Evolutionary conservation across 2,329 filamentous ascomycete species (phyloP).

Genomic region (Aspergillus arachidicola): DNA sequence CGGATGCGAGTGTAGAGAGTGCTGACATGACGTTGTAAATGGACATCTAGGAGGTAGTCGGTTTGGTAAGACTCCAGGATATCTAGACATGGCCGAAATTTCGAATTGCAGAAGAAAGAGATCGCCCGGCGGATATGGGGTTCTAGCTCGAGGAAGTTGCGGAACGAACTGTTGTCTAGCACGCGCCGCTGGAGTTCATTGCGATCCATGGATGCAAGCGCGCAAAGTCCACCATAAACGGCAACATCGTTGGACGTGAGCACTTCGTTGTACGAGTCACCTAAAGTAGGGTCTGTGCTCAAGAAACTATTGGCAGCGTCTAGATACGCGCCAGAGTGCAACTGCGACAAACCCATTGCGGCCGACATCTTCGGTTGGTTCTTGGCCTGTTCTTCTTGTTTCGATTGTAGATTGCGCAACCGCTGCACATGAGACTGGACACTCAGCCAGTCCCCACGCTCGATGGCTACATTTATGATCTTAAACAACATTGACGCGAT

Average conservation of each 20-base stretch:
- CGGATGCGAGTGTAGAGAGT: slow-evolving; percentile 74
- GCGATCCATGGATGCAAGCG: slow-evolving; percentile 86
- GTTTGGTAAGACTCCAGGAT: slow-evolving; percentile 78
- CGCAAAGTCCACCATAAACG: slow-evolving; percentile 86
- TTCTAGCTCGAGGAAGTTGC: slow-evolving; percentile 86
- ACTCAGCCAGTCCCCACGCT: slow-evolving; percentile 75
- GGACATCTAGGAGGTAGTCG: slow-evolving; percentile 89
- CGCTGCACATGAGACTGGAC: slow-evolving; percentile 65
- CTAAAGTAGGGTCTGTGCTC: slow-evolving; percentile 59
- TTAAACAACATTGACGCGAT: slow-evolving; percentile 81
- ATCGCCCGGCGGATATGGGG: slow-evolving; percentile 93
- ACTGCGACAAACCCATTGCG: slow-evolving; percentile 63
- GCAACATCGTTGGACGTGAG: slow-evolving; percentile 86
- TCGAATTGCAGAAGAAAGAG: slow-evolving; percentile 82
- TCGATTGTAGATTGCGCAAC: slow-evolving; percentile 54
- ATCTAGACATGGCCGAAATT: slow-evolving; percentile 81
- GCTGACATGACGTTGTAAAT: slow-evolving; percentile 74
- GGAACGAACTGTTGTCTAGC: slow-evolving; percentile 78
- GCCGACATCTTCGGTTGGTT: slow-evolving; percentile 66
- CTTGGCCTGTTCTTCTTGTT: slow-evolving; percentile 60
- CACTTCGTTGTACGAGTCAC: slow-evolving; percentile 67
- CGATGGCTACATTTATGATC: slow-evolving; percentile 73
- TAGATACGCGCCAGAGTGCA: slow-evolving; percentile 59
- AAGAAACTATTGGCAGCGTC: slow-evolving; percentile 76
- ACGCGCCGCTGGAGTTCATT: slow-evolving; percentile 73